phyloP scores from a whole-genome alignment of 768 basidiomycete species.

The Lactarius psammicola region DNA sequence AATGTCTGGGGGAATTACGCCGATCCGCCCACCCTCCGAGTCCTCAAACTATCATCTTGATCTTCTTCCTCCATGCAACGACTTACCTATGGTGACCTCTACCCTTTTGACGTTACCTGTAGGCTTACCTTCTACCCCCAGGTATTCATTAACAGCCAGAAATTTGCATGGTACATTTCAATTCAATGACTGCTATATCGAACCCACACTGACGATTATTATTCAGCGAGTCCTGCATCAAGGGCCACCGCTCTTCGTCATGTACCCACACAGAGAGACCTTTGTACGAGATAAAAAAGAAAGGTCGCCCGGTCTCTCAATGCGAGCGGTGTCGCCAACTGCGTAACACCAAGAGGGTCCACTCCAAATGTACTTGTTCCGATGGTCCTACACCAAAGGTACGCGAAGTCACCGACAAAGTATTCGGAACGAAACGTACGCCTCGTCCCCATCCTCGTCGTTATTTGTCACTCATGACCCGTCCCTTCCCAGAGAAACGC shows the following conservation, averaged over 20 bases:
- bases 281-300: constrained; percentile 30
- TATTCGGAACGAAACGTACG: constrained; percentile 30
- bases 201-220: background rate
- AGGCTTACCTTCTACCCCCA: background rate
- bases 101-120: background rate
- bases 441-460: background rate
- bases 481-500: constrained; percentile 25
- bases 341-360: constrained; percentile 27
- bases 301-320: constrained; percentile 29
- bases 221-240: constrained; percentile 30
- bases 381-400: constrained; percentile 14
- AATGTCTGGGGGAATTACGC: too few species aligned
- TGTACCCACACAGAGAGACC: constrained; percentile 30
- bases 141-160: constrained; percentile 30
- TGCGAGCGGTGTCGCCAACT: constrained; percentile 30
- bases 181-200: background rate
- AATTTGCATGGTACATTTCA: constrained; percentile 27
- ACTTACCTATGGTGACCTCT: constrained; percentile 16
- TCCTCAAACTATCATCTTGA: background rate
- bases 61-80: background rate
- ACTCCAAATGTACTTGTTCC: constrained; percentile 30
- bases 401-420: constrained; percentile 23
- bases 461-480: constrained; percentile 2
- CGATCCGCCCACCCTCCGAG: background rate
- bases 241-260: constrained; percentile 30